Evolutionary conservation across 2,329 filamentous ascomycete genomes (phyloP), one percentile per base, ranked within the genome.

Genomic region (Didymella keratinophila): DNA sequence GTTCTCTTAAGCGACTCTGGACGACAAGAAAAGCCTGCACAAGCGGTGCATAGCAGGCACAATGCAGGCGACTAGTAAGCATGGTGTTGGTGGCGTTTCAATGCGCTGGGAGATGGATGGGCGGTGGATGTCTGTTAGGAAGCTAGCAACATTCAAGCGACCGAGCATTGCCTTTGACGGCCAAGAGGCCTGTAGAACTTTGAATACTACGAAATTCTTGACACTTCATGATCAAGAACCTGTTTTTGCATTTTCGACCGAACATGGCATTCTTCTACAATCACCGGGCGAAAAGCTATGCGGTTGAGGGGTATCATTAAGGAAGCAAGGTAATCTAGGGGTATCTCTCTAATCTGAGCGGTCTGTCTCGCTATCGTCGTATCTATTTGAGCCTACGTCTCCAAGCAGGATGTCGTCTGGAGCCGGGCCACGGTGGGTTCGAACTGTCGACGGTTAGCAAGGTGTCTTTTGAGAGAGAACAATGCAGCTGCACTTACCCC

Each of bases 331-430:
- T 41, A 58, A 25, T 58, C 50, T 58, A 54, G 37, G 37, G 50
- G 55, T 49, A 44, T 58, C 48, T 45, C 30, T 52, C 49, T 58
- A 58, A 42, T 54, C 45, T 44, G 56, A 58, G 27, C 51, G 56
- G 32, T 54, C 51, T 36, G 56, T 75, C 57, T 76, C 73, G 45
- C 89, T 87, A 50, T 87, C 83, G 66, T 89, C 87, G 68, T 84
- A 85, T 71, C 89, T 90, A 60, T 84, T 85, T 63, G 83, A 84
- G 27, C 32, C 44, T 52, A 74, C 67, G 69, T 94, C 89, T 12
- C 88, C 89, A 32, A 96, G 81, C 49, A 94, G 79, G 52, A 96
- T 87, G 72, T 93, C 90, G 67, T 92, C 89, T 5, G 74, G 85
- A 68, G 71, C 83, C 74, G 76, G 87, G 64, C 75, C 87, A 62